phyloP scores from a whole-genome alignment of 352 stramenopile species.

The Saprolegnia parasitica region DNA sequence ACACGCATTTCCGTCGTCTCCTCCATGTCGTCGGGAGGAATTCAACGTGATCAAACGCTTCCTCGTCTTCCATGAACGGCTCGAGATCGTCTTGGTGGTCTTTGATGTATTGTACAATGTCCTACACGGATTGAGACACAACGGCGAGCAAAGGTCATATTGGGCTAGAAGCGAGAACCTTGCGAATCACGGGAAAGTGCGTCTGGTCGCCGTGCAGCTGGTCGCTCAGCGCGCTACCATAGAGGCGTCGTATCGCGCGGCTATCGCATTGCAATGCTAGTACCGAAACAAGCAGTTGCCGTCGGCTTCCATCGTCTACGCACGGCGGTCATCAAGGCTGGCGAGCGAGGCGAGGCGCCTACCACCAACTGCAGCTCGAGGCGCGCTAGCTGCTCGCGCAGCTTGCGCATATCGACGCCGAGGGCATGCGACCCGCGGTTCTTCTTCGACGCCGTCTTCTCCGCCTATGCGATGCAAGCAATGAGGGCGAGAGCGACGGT shows the following conservation, averaged over 20 bases:
- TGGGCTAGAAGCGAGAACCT: slow-evolving; percentile 33
- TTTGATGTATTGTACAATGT: slow-evolving; percentile 67
- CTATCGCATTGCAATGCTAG: too few relatives aligned
- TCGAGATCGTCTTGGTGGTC: slow-evolving; percentile 69
- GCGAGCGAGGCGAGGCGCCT: slow-evolving; percentile 27
- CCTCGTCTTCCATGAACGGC: slow-evolving; percentile 85
- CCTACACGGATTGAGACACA: slow-evolving; percentile 33
- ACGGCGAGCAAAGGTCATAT: background rate
- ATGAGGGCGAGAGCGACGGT: background rate
- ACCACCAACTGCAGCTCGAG: slow-evolving; percentile 70
- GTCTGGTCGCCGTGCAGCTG: slow-evolving; percentile 72
- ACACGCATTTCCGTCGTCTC: background rate
- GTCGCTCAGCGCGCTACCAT: slow-evolving; percentile 57
- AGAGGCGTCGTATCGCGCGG: too few relatives aligned
- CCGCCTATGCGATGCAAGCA: background rate
- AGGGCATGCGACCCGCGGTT: background rate
- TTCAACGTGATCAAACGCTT: slow-evolving; percentile 82
- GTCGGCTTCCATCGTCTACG: slow-evolving; percentile 69
- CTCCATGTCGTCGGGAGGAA: too few relatives aligned
- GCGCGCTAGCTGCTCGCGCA: slow-evolving; percentile 50
- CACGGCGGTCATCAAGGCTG: background rate
- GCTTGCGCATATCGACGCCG: slow-evolving; percentile 47
- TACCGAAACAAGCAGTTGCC: slow-evolving; percentile 83
- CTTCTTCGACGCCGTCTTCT: slow-evolving; percentile 22
- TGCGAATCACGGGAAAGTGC: slow-evolving; percentile 56